Evolutionary conservation across 352 stramenopile species (phyloP), one percentile per base, ranked within the genome.

Genomic region (Aphanomyces astaci): DNA sequence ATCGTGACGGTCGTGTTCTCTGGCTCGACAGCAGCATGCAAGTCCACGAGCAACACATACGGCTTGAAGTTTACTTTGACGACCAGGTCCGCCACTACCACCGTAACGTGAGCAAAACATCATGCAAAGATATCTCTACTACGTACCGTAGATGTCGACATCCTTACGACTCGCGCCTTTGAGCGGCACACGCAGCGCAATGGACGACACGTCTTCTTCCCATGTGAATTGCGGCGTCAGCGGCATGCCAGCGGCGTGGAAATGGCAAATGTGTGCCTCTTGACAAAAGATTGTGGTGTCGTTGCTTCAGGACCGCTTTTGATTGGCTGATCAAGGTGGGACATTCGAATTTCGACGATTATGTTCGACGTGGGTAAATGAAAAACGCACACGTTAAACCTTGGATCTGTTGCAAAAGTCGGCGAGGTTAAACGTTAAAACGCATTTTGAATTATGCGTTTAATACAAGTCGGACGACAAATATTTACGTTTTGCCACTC

Each of bases 1-100:
- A 68, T 46, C 33, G 68, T 72, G 9, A 66, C 27, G 24, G 56
- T 15, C 15, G 45, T 15, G 24, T 33, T 72, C 13, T 82, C 78
- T 11, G 73, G 32, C 13, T 84, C 80, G 51, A 93, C 79, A 4
- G 24, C 32, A 10, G 79, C 80, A 30, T 77, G 77, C 2, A 94
- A 71, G 45, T 94, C 85, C 43, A 94, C 64, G 11, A 92, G 68
- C 25, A 92, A 66, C 46, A 94, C 81, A 64, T 94, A 94, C 19
- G 80, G 83, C 24, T 80, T 53, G 7, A 78, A 77, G 64, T 94
- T 94, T 45, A 94, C 70, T 64, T 94, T 94, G n/a, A 94, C 28
- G 19, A 92, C 74, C 28, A 91, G 52, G 63, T 91, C 83, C 66
- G 83, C 90, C 30, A 92, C 83, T 93, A n/a, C n/a, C n/a, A n/a